Evolutionary conservation across 192 early-diverging fungal genomes (phyloP).

Genomic region (Gamsiella multidivaricata): DNA sequence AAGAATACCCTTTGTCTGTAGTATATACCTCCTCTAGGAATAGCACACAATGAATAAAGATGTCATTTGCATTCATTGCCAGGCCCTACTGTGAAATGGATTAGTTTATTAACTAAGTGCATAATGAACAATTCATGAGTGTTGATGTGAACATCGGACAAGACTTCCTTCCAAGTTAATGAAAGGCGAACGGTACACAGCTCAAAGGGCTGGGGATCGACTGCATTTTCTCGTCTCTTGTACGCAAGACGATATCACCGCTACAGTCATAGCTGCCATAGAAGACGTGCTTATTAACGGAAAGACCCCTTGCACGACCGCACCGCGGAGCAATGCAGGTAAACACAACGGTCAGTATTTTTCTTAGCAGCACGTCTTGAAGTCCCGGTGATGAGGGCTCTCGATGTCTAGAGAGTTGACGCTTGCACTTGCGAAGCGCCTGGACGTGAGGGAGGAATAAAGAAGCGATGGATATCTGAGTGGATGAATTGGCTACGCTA

Average conservation of each 20-base stretch:
- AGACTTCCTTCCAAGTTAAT: not conserved
- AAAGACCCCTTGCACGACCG: constrained; percentile 14
- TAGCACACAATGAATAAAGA: no score
- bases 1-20: not conserved
- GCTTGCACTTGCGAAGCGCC: no score
- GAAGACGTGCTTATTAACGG: constrained; percentile 24
- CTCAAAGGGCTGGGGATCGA: constrained; percentile 9
- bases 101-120: no score
- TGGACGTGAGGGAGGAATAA: no score
- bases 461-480: not conserved
- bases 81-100: no score
- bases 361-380: no score
- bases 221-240: not conserved
- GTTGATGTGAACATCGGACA: no score
- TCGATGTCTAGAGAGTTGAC: no score
- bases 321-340: constrained; percentile 11
- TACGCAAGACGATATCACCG: constrained; percentile 1
- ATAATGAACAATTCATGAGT: no score
- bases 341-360: constrained; percentile 7
- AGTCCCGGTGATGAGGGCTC: no score
- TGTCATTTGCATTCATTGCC: no score
- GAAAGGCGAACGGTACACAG: constrained; percentile 8
- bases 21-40: no score
- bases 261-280: constrained; percentile 16
- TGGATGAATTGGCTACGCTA: not conserved